Evolutionary conservation across 2,329 filamentous ascomycete species (phyloP).

Genomic region (Cladosporium sp.): DNA sequence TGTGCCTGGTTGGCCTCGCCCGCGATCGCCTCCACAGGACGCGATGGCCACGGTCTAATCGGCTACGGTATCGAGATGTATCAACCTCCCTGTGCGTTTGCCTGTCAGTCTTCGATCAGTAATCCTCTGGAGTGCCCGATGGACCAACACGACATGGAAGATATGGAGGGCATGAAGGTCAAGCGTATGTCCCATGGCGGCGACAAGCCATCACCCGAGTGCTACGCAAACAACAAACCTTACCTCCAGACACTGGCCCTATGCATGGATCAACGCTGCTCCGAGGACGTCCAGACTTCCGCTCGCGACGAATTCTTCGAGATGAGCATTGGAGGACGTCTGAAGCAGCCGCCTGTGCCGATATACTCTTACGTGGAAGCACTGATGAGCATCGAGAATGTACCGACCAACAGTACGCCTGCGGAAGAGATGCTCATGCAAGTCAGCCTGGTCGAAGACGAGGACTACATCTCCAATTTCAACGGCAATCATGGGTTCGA

Average conservation of each 20-base stretch:
- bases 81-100: conserved; percentile 22
- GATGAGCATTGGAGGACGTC: conserved; percentile 16
- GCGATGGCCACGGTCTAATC: conserved; percentile 17
- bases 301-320: conserved; percentile 30
- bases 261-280: conserved; percentile 27
- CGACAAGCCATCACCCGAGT: conserved; percentile 20
- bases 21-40: not conserved
- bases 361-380: conserved; percentile 25
- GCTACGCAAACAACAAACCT: conserved; percentile 26
- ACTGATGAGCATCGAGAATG: conserved; percentile 21
- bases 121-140: conserved; percentile 16
- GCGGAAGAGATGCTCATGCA: conserved; percentile 24
- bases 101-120: conserved; percentile 19
- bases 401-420: conserved; percentile 18
- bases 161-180: conserved; percentile 16
- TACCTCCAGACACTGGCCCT: conserved; percentile 29
- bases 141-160: conserved; percentile 8
- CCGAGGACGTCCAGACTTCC: conserved; percentile 17
- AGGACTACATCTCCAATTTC: conserved; percentile 26
- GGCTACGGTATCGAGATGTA: conserved; percentile 24
- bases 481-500: conserved; percentile 28
- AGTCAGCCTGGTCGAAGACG: conserved; percentile 29
- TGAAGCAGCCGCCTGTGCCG: conserved; percentile 16
- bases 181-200: conserved; percentile 1
- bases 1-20: not conserved